phyloP scores from a whole-genome alignment of 2,329 filamentous ascomycete species.

The Zymoseptoria pseudotritici region DNA sequence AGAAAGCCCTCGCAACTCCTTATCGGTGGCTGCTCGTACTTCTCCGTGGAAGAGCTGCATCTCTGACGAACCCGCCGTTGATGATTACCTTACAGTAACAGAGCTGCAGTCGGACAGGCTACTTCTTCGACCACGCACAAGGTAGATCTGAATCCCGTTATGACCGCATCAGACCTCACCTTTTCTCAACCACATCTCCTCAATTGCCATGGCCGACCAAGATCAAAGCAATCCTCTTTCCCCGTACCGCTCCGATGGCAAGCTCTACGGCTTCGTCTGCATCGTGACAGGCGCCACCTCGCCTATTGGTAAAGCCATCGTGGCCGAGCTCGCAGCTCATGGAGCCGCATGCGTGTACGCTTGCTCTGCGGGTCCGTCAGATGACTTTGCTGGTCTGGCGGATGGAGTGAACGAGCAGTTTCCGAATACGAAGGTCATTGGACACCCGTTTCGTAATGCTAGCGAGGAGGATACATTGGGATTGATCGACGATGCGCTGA shows the following conservation, averaged over 20 bases:
- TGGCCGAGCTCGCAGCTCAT: slow-evolving; percentile 54
- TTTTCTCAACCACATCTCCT: background rate
- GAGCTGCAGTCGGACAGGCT: background rate
- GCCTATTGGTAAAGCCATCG: slow-evolving; percentile 54
- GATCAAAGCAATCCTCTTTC: slow-evolving; percentile 42
- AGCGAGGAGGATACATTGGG: slow-evolving; percentile 54
- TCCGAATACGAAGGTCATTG: slow-evolving; percentile 54
- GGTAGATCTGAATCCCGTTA: background rate
- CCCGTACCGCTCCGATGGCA: slow-evolving; percentile 51
- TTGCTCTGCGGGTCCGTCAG: slow-evolving; percentile 40
- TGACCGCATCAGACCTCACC: no score
- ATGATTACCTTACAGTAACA: background rate
- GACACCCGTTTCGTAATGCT: slow-evolving; percentile 52
- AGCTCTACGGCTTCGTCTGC: slow-evolving; percentile 59
- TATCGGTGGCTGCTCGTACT: background rate
- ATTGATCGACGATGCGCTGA: slow-evolving; percentile 57
- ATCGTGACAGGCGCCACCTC: slow-evolving; percentile 57
- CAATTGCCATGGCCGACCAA: background rate
- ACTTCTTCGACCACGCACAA: background rate
- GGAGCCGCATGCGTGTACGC: slow-evolving; percentile 59
- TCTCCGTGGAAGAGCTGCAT: background rate
- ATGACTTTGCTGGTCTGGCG: slow-evolving; percentile 38
- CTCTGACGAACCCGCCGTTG: background rate
- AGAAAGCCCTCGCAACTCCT: background rate
- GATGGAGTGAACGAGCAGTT: slow-evolving; percentile 36